These are phyloP conservation scores for Talaromyces sp. DNA, from an alignment of 2,329 filamentous ascomycete genomes.

Conservation along the genomic window DNA sequence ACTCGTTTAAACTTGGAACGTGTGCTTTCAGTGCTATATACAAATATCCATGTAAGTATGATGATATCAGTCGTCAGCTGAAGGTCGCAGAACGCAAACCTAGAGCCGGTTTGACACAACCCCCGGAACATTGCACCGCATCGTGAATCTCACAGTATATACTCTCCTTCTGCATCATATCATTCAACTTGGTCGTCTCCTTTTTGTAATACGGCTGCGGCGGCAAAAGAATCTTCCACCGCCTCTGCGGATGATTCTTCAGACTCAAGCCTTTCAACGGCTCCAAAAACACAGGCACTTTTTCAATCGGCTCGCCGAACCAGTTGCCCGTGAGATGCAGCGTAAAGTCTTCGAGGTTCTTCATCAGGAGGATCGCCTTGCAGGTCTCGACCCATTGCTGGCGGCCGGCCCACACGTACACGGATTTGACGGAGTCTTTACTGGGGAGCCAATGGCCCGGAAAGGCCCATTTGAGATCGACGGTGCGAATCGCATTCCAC, in stretches of 20 bases:
- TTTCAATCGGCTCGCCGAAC: constrained; percentile 33
- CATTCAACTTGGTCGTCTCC: constrained; percentile 23
- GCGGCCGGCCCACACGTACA: constrained; percentile 33
- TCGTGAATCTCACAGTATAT: constrained; percentile 26
- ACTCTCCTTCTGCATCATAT: constrained; percentile 25
- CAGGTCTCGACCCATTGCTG: constrained; percentile 35
- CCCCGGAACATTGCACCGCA: background rate
- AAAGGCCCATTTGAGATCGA: constrained; percentile 36
- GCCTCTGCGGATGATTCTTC: constrained; percentile 6
- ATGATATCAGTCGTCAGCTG: background rate
- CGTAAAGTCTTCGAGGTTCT: constrained; percentile 24
- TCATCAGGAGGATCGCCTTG: constrained; percentile 19
- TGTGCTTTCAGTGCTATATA: background rate
- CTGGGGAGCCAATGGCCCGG: constrained; percentile 35
- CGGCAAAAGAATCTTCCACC: constrained; percentile 28
- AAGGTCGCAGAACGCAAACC: background rate
- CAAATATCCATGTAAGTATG: no score
- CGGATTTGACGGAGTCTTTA: constrained; percentile 33
- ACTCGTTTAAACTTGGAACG: background rate
- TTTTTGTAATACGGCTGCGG: constrained; percentile 29
- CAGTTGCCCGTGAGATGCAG: constrained; percentile 28
- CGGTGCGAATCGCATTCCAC: constrained; percentile 25
- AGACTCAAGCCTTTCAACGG: constrained; percentile 24
- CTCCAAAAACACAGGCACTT: constrained; percentile 30
- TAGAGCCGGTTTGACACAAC: background rate